phyloP scores from a whole-genome alignment of 768 basidiomycete species.

The Cystobasidium onofrii region DNA sequence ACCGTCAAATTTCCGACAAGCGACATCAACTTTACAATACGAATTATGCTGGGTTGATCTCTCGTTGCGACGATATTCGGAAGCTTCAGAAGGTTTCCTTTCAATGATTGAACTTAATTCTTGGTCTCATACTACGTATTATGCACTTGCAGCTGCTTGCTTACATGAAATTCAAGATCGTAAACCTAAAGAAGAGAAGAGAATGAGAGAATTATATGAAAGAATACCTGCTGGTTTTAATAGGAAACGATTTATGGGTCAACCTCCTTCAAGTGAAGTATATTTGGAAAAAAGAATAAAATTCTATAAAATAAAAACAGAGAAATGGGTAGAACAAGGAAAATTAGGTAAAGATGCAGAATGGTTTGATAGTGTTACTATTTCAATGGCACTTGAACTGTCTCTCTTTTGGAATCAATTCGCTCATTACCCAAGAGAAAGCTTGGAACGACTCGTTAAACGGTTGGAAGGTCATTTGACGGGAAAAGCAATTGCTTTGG shows the following conservation, averaged over 20 bases:
- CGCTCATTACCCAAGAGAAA: constrained; percentile 7
- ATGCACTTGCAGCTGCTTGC: constrained; percentile 19
- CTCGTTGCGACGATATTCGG: constrained; percentile 7
- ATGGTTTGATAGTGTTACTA: constrained; percentile 20
- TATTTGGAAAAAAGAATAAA: constrained; percentile 25
- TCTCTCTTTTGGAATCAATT: constrained; percentile 25
- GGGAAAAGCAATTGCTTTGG: neutral
- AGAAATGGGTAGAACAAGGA: constrained; percentile 8
- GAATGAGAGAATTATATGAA: constrained; percentile 15
- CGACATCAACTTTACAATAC: constrained; percentile 21
- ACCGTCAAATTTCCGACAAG: constrained; percentile 14
- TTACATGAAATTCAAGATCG: constrained; percentile 10
- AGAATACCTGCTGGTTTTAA: constrained; percentile 11
- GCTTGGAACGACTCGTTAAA: neutral
- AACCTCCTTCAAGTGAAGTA: constrained; percentile 22
- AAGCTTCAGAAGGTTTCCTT: constrained; percentile 12
- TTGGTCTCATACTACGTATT: constrained; percentile 30
- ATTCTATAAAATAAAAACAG: constrained; percentile 14
- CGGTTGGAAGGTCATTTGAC: neutral
- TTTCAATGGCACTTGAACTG: constrained; percentile 23
- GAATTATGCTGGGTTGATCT: constrained; percentile 26
- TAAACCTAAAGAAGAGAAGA: neutral
- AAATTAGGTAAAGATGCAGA: neutral
- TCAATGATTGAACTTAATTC: constrained; percentile 16
- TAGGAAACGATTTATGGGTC: constrained; percentile 24